A percentile compares a stretch with the other conserved stretches of the same genome.
phyloP scores from a whole-genome alignment of 805 yeast genomes.

The Sungouiozyma intestinalis region DNA sequence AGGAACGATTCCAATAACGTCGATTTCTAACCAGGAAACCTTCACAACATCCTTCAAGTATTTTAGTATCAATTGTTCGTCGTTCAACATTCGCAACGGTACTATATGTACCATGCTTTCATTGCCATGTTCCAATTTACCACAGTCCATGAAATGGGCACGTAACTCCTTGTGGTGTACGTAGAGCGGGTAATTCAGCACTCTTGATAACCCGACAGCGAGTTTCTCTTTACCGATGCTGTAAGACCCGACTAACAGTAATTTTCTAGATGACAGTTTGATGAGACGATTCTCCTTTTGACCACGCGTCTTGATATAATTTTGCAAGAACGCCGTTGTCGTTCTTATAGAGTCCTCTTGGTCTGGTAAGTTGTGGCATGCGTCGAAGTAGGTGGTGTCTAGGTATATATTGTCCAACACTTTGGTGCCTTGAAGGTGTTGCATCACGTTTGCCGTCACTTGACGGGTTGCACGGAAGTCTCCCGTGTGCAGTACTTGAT shows the following conservation, averaged over 20 bases:
- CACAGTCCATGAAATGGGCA: conserved; percentile 2
- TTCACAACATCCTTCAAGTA: conserved; percentile 12
- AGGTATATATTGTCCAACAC: conserved; percentile 56
- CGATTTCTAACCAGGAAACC: conserved; percentile 10
- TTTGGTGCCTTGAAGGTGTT: conserved; percentile 1
- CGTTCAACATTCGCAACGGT: conserved; percentile 47
- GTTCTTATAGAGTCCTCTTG: conserved; percentile 58
- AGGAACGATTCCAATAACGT: conserved; percentile 65
- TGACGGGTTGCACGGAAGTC: conserved; percentile 70
- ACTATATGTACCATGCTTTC: conserved; percentile 50
- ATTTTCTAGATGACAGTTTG: conserved; percentile 2
- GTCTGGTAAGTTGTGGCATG: conserved; percentile 64
- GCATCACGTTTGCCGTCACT: conserved; percentile 7
- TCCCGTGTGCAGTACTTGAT: conserved; percentile 66
- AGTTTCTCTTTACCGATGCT: conserved; percentile 87
- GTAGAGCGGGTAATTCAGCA: conserved; percentile 44
- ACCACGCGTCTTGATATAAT: conserved; percentile 29
- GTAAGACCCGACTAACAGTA: conserved; percentile 66
- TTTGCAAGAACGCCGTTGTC: conserved; percentile 43
- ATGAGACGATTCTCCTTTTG: conserved; percentile 23
- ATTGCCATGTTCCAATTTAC: background rate
- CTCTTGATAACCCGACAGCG: conserved; percentile 54
- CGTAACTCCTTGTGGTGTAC: conserved; percentile 9
- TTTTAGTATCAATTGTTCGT: conserved; percentile 24
- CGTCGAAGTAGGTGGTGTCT: conserved; percentile 84